A percentile compares a stretch with the other conserved stretches of the same genome.
Evolutionary conservation across 2,329 filamentous ascomycete species (phyloP).

Genomic region (Fusarium nodosum): DNA sequence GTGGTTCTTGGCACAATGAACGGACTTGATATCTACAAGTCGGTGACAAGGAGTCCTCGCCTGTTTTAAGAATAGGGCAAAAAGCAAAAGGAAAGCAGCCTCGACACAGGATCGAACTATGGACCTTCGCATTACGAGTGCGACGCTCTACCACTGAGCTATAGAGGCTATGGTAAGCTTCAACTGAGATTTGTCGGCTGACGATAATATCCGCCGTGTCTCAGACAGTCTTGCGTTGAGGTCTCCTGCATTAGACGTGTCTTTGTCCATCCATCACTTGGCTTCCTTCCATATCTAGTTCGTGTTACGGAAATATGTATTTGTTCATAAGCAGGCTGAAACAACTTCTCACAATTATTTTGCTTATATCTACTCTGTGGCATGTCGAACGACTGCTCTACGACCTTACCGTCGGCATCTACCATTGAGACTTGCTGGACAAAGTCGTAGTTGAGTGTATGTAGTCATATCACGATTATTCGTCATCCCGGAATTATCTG

Average conservation of each 20-base stretch:
- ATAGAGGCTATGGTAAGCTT: background rate
- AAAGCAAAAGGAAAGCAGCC: background rate
- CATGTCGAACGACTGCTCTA: no score
- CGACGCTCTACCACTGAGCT: background rate
- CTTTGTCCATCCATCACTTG: no score
- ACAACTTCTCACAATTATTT: no score
- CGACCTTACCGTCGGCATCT: no score
- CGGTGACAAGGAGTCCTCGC: fast-evolving
- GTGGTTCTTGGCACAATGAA: background rate
- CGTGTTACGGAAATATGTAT: no score
- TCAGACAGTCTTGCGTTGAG: background rate
- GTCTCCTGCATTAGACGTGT: no score
- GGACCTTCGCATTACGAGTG: slow-evolving; percentile 4
- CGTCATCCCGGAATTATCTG: no score
- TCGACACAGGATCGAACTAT: background rate
- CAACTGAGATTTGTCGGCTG: background rate
- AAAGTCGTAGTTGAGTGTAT: no score
- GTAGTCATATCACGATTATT: fast-evolving
- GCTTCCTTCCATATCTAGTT: no score
- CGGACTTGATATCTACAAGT: background rate
- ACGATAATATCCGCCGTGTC: background rate
- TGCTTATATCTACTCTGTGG: no score
- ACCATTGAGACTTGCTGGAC: no score
- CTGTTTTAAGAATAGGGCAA: background rate
- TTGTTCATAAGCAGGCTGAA: no score